Conservation (phyloP, 1,139 yeast genomes). For the Suhomyces bolitotheri region DNA sequence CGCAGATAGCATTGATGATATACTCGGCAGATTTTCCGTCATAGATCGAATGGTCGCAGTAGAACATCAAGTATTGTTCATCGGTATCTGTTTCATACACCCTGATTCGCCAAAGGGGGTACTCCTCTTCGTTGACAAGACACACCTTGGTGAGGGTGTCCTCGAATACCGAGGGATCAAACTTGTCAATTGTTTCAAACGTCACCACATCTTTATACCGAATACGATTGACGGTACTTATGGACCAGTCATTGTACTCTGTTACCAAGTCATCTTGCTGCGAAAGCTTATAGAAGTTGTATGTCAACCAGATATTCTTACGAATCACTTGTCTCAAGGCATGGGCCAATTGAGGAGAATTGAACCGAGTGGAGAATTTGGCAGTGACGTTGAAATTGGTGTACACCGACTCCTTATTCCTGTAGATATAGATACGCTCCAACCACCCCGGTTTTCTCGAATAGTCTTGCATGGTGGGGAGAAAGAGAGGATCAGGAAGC, state of each 20-base stretch:
- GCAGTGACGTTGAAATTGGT: constrained; percentile 32
- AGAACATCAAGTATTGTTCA: constrained; percentile 10
- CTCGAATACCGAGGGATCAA: background rate
- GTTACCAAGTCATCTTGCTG: constrained; percentile 11
- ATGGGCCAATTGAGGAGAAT: constrained; percentile 21
- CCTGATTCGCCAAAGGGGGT: constrained; percentile 33
- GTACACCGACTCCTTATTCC: constrained; percentile 24
- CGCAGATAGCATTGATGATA: constrained; percentile 14
- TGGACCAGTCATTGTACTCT: constrained; percentile 16
- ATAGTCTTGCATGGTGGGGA: background rate
- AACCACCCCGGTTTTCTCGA: constrained; percentile 4
- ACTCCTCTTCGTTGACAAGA: constrained; percentile 14
- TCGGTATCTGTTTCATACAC: constrained; percentile 14
- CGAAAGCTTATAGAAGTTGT: constrained; percentile 20
- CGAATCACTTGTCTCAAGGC: constrained; percentile 25
- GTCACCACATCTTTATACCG: constrained; percentile 28
- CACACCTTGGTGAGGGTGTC: constrained; percentile 4
- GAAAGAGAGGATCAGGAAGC: background rate
- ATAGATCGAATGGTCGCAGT: constrained; percentile 15
- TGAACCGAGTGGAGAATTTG: constrained; percentile 21
- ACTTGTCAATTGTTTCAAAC: constrained; percentile 5
- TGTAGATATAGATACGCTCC: constrained; percentile 24
- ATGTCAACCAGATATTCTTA: constrained; percentile 25
- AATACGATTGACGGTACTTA: constrained; percentile 23
- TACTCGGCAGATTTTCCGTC: constrained; percentile 17